phyloP scores from a whole-genome alignment of 306 rosid genomes.

The Cotoneaster glaucophyllus region DNA sequence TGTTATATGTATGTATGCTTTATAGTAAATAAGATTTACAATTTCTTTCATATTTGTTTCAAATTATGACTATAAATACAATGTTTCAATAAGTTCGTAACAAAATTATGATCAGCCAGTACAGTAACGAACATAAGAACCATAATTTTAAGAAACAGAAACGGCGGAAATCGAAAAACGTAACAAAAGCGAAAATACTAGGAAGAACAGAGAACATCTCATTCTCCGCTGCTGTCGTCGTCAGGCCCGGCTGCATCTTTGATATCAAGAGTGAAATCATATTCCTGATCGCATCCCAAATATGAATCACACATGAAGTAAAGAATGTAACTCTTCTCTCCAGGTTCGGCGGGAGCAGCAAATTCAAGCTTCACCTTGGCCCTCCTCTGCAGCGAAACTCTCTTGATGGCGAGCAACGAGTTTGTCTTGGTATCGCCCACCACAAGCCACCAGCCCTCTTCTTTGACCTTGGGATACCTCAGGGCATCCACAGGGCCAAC shows the following conservation, averaged over 20 bases:
- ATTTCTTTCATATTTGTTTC: no score
- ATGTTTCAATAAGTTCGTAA: not conserved
- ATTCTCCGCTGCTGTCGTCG: slow-evolving; percentile 37
- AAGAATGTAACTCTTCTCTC: slow-evolving; percentile 62
- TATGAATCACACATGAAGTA: slow-evolving; percentile 95
- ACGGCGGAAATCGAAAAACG: not conserved
- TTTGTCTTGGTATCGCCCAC: slow-evolving; percentile 72
- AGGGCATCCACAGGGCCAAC: slow-evolving; percentile 64
- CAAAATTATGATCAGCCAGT: not conserved
- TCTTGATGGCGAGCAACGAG: slow-evolving; percentile 71
- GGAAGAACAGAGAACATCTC: not conserved
- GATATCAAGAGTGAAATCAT: slow-evolving; percentile 53
- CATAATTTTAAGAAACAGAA: not conserved
- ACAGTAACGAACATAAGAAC: not conserved
- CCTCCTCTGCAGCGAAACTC: slow-evolving; percentile 66
- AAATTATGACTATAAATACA: not conserved
- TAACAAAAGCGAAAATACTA: not conserved
- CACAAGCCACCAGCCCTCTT: slow-evolving; percentile 98
- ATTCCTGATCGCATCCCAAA: slow-evolving; percentile 95
- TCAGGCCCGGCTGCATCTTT: slow-evolving; percentile 43
- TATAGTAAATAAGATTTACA: no score
- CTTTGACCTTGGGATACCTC: slow-evolving; percentile 79
- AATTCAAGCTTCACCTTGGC: slow-evolving; percentile 69
- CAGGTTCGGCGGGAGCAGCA: slow-evolving; percentile 64
- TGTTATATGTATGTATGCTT: no score